A percentile compares a stretch with the other conserved stretches of the same genome.
phyloP scores from a whole-genome alignment of 1,139 yeast genomes.

The Blastobotrys illinoisensis region DNA sequence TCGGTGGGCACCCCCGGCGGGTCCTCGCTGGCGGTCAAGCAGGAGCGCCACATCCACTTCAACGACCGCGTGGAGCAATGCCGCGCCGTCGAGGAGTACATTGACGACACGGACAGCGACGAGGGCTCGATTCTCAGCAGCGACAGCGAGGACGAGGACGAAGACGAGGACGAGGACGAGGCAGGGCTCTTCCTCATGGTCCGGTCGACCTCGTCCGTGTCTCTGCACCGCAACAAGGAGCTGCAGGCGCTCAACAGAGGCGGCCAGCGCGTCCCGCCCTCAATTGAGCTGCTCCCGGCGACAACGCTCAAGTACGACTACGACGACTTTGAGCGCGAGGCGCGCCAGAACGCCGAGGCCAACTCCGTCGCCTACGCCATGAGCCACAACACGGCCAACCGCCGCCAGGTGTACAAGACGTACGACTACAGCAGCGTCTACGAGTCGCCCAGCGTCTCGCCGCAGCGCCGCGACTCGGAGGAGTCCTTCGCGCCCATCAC shows the following conservation, averaged over 20 bases:
- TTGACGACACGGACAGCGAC: constrained; percentile 33
- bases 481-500: constrained; percentile 9
- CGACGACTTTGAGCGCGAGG: constrained; percentile 63
- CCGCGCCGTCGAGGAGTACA: constrained; percentile 54
- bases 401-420: constrained; percentile 66
- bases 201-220: constrained; percentile 34
- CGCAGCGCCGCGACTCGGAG: constrained; percentile 15
- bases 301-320: constrained; percentile 75
- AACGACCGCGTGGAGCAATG: constrained; percentile 93
- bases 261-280: constrained; percentile 22
- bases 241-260: constrained; percentile 3
- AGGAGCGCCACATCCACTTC: constrained; percentile 63
- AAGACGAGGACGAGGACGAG: constrained; percentile 54
- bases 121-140: constrained; percentile 17
- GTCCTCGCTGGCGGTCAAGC: constrained; percentile 32
- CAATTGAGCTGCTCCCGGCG: constrained; percentile 74
- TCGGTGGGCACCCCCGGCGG: constrained; percentile 29
- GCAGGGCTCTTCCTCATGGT: constrained; percentile 65
- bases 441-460: constrained; percentile 27
- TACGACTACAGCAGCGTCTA: constrained; percentile 87
- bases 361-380: constrained; percentile 42
- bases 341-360: constrained; percentile 39
- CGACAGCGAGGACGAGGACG: constrained; percentile 36
- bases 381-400: constrained; percentile 69
- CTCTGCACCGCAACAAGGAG: constrained; percentile 25